A percentile compares a stretch with the other conserved stretches of the same genome.
Conservation (phyloP, 805 yeast genomes). For the Sungouiozyma intestinalis region DNA sequence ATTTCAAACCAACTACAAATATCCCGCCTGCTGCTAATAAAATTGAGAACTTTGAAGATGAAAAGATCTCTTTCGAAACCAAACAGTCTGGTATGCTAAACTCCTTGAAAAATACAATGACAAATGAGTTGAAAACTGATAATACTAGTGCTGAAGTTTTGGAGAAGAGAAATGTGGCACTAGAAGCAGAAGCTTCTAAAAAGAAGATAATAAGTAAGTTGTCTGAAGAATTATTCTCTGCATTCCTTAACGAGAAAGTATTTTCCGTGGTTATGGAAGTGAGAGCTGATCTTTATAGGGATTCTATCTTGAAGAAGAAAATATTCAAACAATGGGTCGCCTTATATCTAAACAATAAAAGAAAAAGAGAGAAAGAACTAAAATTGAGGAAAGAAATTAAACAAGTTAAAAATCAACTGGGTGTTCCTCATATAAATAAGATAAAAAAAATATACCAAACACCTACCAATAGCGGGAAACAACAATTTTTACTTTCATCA, state of each 20-base stretch:
- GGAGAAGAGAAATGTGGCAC: constrained; percentile 5
- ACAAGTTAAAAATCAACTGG: constrained; percentile 28
- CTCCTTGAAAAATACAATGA: too few species aligned
- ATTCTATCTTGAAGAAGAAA: constrained; percentile 5
- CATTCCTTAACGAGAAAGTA: constrained; percentile 51
- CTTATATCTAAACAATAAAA: constrained; percentile 20
- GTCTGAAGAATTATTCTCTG: constrained; percentile 43
- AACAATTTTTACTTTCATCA: constrained; percentile 14
- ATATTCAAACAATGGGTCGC: not conserved
- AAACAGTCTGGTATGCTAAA: not conserved
- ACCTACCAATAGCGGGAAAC: constrained; percentile 8
- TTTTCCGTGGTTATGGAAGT: constrained; percentile 34
- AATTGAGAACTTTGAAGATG: not conserved
- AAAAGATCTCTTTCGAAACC: not conserved
- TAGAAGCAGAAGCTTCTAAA: constrained; percentile 6
- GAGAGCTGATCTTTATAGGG: constrained; percentile 36
- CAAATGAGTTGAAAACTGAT: too few species aligned
- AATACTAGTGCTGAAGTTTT: too few species aligned
- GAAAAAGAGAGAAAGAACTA: constrained; percentile 28
- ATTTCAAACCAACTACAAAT: too few species aligned
- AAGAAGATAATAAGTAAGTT: constrained; percentile 28
- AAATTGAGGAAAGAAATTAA: constrained; percentile 29
- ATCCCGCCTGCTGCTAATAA: not conserved
- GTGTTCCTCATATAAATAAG: constrained; percentile 24
- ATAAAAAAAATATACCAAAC: constrained; percentile 15